phyloP scores from a whole-genome alignment of 129 eudicot genomes.

The Cynara cardunculus region DNA sequence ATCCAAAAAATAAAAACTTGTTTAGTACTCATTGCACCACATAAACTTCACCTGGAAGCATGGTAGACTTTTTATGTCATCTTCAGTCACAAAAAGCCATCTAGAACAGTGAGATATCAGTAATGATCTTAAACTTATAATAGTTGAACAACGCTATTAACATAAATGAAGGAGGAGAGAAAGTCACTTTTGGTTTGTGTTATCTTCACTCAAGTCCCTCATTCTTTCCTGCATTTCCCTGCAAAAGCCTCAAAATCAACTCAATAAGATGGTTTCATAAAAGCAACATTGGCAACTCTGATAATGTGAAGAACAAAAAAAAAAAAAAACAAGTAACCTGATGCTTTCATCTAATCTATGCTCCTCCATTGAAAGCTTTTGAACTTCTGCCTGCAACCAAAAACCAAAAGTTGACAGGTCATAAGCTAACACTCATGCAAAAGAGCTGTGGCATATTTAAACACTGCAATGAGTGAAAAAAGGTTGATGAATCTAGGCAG shows the following conservation, averaged over 20 bases:
- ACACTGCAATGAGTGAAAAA: not conserved
- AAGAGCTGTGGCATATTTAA: not conserved
- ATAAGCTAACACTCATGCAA: not conserved
- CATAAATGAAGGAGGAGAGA: not conserved
- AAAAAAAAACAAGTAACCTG: slow-evolving; percentile 45
- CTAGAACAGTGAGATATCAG: slow-evolving; percentile 32
- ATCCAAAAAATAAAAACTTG: not conserved
- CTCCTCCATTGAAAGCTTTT: slow-evolving; percentile 81
- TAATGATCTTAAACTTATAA: not conserved
- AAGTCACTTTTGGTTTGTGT: slow-evolving; percentile 65
- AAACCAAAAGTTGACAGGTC: slow-evolving; percentile 7
- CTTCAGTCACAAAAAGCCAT: slow-evolving; percentile 98
- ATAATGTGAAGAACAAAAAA: slow-evolving; percentile 4
- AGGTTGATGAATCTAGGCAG: not conserved
- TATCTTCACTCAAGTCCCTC: slow-evolving; percentile 89
- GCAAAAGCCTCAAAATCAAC: slow-evolving; percentile 29
- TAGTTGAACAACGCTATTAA: not conserved
- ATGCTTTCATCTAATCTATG: slow-evolving; percentile 75
- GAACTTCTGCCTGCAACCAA: slow-evolving; percentile 70
- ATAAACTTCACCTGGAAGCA: slow-evolving; percentile 70
- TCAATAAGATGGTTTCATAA: slow-evolving; percentile 1
- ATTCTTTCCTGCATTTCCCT: slow-evolving; percentile 93
- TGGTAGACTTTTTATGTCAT: slow-evolving; percentile 83
- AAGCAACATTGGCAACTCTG: slow-evolving; percentile 19
- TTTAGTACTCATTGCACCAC: not conserved